phyloP scores from a whole-genome alignment of 176 grass and related monocot species.

The Puccinellia tenuiflora region DNA sequence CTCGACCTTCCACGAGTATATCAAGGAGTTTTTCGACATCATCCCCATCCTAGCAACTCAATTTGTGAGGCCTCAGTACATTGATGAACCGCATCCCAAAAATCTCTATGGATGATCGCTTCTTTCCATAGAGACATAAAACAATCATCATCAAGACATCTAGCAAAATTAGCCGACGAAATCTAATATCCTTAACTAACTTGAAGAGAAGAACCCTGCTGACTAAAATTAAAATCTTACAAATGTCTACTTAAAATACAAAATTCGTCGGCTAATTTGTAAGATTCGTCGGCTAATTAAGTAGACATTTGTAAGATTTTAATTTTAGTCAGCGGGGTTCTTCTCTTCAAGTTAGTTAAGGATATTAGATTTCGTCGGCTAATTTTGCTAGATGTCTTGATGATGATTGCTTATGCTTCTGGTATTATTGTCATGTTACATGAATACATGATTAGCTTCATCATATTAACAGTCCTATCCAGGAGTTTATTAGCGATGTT shows the following conservation, averaged over 20 bases:
- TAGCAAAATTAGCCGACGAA: neutral
- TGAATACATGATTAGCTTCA: neutral
- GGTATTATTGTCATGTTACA: neutral
- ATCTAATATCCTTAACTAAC: neutral
- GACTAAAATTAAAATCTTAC: neutral
- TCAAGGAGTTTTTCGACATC: neutral
- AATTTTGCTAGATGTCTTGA: neutral
- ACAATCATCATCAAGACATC: neutral
- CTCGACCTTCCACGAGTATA: too few species aligned
- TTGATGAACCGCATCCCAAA: neutral
- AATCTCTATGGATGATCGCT: neutral
- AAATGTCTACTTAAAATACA: neutral
- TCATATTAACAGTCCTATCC: neutral
- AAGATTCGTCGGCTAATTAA: too few species aligned
- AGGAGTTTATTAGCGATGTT: neutral
- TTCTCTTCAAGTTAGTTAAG: neutral
- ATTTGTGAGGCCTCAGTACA: neutral
- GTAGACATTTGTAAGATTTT: neutral
- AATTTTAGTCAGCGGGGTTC: neutral
- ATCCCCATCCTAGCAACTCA: neutral
- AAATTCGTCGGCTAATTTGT: too few species aligned
- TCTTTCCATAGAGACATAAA: too few species aligned
- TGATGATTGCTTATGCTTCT: neutral
- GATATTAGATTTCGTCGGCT: neutral
- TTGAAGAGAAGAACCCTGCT: neutral